Base-by-base conservation (phyloP, 495 filamentous ascomycete species). In the Hyaloscypha finlandica region DNA sequence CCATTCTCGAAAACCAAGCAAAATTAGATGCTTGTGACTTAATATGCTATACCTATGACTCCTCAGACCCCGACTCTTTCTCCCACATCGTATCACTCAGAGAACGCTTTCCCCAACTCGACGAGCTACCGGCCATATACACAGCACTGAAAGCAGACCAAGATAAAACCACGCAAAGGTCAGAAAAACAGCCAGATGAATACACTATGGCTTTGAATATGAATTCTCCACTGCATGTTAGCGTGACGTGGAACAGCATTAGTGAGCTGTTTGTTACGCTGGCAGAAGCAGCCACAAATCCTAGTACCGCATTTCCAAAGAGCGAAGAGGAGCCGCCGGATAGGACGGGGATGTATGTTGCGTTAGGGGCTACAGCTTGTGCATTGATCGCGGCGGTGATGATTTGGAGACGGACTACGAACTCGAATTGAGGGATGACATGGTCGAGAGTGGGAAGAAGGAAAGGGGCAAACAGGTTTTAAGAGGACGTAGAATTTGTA, bases 21-120 rank as follows among this genome's bases (percentile, higher is more conserved):
- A 96, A 95, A 75, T 81, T 99, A n/a, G 92, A 96, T 74, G 88
- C 92, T 4, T 97, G 93, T 77, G 95, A 99, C 76, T 85, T 98
- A 31, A 84, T 98, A 33, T 95, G 93, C 72, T 99, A 97, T 78
- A 89, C 93, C 4, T 99, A 98, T 78, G 95, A 99, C 77, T 97
- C 94, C 5, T 93, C 92, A 2, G 93, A 98, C 63, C 93, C 96
- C 0, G 92, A 97, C 73, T 96, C 92, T 11, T 99, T 97, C 77
- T 85, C 90, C 1, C 94, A 97, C 73, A 92, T 99, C 48, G 89
- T 93, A 37, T 85, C 90, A 30, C 85, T 98, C 30, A 86, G 93
- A 53, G 82, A 87, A 69, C 78, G 88, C 65, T 90, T 92, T 68
- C 89, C 92, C 0, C 88, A 95, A 59, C 82, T 99, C 12, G 91